These are phyloP conservation scores for Lathyrus sativus DNA, from an alignment of 306 rosid species.

Conservation along the genomic window DNA sequence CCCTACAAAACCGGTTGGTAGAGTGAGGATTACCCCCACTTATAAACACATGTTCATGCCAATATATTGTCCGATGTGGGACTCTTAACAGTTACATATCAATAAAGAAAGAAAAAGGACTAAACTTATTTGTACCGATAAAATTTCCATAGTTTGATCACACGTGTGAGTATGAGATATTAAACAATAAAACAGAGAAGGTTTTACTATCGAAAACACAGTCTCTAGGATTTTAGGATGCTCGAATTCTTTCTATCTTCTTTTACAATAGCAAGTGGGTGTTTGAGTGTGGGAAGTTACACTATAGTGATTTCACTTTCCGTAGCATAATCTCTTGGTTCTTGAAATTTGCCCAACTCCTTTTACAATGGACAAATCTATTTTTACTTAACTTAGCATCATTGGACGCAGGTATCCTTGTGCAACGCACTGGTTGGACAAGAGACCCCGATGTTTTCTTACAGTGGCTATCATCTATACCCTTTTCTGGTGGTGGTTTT, in stretches of 20 bases:
- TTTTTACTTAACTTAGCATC: conserved; percentile 33
- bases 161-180: background rate
- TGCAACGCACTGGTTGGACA: conserved; percentile 92
- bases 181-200: conserved; percentile 18
- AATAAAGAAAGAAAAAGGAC: background rate
- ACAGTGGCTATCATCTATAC: conserved; percentile 73
- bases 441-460: conserved; percentile 75
- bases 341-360: conserved; percentile 26
- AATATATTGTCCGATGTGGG: no score
- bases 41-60: no score
- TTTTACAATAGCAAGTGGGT: conserved; percentile 21
- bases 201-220: conserved; percentile 11
- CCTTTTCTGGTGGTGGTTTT: conserved; percentile 92
- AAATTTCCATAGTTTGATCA: conserved; percentile 5
- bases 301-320: background rate
- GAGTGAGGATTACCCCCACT: no score
- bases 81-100: no score
- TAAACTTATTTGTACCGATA: conserved; percentile 29
- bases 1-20: no score
- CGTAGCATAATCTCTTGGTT: conserved; percentile 8
- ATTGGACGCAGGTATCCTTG: conserved; percentile 68
- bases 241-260: conserved; percentile 23
- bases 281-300: background rate
- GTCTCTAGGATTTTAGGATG: conserved; percentile 30
- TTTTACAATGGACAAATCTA: conserved; percentile 26